Base-by-base conservation (phyloP, 75 land plant genomes). In the Pseudotsuga menziesii region DNA sequence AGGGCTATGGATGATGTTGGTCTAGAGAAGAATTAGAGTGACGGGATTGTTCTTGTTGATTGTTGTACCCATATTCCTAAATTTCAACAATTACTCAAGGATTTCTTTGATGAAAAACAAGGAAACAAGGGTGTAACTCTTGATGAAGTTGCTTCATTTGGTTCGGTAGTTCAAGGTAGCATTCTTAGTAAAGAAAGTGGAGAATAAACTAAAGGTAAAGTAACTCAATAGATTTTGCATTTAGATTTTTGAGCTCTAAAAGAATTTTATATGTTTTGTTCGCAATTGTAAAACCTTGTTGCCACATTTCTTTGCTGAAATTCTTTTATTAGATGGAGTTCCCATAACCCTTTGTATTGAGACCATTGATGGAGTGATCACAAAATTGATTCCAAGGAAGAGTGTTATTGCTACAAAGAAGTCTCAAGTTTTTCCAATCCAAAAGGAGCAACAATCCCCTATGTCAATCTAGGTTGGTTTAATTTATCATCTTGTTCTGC, bases 71-170 rank as follows among this genome's bases (percentile, higher is more conserved):
- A 95, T 66, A 84, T 96, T 87, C 97, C 98, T 16, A 96, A 96
- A 82, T 93, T 94, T 67, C 99, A 94, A 75, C 93, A 96, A 75
- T 83, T 96, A 17, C 75, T 96, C 29, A 94, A 91, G 83, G 99
- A 96, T 25, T 96, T 76, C 87, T 96, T 96, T 67, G 98, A 92
- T 75, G 99, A 97, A 6, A 96, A 96, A 76, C 97, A 96, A 61
- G 94, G 94, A 9, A 96, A 89, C 90, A 96, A 92, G 89, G 98
- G 99, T 74, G 99, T 96, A 61, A 96, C 94, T 82, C 99, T 95
- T 2, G 97, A 95, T 72, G 98, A 95, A 82, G 98, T 96, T 32
- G 98, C 93, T 76, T 96, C 98, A 1, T 93, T 73, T 79, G 98
- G 98, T 29, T 96, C 97, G 25, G 94, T 96, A 20, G 91, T 95